Base-by-base conservation (phyloP, 352 stramenopile genomes). In the Aphanomyces invadans region DNA sequence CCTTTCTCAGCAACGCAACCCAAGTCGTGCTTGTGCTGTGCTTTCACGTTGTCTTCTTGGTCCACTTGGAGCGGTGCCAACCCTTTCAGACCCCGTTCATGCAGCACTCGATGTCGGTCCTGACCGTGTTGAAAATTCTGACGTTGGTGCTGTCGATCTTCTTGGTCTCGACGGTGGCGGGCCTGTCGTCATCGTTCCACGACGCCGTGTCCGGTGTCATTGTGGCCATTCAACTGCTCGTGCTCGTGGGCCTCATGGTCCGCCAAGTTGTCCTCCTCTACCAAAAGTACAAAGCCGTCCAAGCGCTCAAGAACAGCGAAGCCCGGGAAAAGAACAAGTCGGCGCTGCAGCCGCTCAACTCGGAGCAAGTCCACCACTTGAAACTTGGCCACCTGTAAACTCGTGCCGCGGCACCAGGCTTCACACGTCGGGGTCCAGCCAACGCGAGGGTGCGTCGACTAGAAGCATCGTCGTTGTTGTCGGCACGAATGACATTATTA, bases 71-170 rank as follows among this genome's bases (percentile, higher is more conserved):
- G 66, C 79, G 87, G 46, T 90, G 90, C 71, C 81, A 89, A 63
- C 85, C 85, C 53, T 92, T 88, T 69, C 83, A 82, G 45, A 86
- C 80, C 1, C 76, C 74, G 39, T 94, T 94, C 33, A 77, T 94
- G 57, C 85, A 94, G 69, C 87, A 87, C 67, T 90, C 85, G 39
- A 88, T 83, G 56, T 88, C 81, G 33, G 90, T 92, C 68, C 81
- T 94, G 66, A 91, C 88, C 62, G 87, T 94, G 56, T 88, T 94
- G 75, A 94, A 94, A 80, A 91, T 92, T 63, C 88, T 82, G 64
- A 84, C 78, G 55, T 74, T 94, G 0, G 87, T 90, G 54, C 67
- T 94, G 19, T 88, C 80, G 64, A 82, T 94, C 61, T 92, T 94
- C 65, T 68, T 94, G 3, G 73, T 92, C 17, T 88, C 79, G 21